Base-by-base conservation (phyloP, 345 rosid genomes). In the Pugionium dolabratum region DNA sequence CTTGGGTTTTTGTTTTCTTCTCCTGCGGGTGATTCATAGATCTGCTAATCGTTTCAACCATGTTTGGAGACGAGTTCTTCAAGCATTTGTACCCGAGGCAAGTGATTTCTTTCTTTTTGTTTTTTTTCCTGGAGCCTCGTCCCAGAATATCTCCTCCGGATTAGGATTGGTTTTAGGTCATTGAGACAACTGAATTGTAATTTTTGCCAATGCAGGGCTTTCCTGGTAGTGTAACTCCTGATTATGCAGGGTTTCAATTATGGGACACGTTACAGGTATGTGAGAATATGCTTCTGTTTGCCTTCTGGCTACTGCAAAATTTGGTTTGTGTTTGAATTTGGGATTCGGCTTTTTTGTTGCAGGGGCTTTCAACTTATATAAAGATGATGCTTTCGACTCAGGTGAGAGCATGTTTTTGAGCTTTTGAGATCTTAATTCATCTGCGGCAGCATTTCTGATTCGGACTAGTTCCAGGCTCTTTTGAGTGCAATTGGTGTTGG, bases 371-470 rank as follows among this genome's bases (percentile, higher is more conserved):
- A 0, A 92, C 98, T 4, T 92, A 92, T 75, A 83, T 86, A 81
- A 86, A 94, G 82, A 92, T 84, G 78, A 87, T 92, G 98, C 95
- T 92, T 72, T 92, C 98, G 18, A 92, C 98, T 44, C 96, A 92
- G 81, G 98, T 89, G 66, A 80, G 79, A 36, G 59, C 42, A 56
- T 61, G 60, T 62, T 69, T 42, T 33, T 64, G 56, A 46, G 43
- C 36, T 42, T 71, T 9, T 32, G 26, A 11, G 37, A 44, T 65
- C 9, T 70, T 33, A 3, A 3, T 57, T 57, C 4, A 9, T 30
- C 31, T 58, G 26, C 31, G 32, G 62, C 41, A 44, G 29, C 40
- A 2, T 46, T 61, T 42, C 29, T 61, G 36, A 60, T 54, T 52
- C 42, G 50, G 31, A 54, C 31, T 69, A 57, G 3, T 62, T 56